Evolutionary conservation across 257 asterid genomes (phyloP).

Genomic region (Solanum sitiens): DNA sequence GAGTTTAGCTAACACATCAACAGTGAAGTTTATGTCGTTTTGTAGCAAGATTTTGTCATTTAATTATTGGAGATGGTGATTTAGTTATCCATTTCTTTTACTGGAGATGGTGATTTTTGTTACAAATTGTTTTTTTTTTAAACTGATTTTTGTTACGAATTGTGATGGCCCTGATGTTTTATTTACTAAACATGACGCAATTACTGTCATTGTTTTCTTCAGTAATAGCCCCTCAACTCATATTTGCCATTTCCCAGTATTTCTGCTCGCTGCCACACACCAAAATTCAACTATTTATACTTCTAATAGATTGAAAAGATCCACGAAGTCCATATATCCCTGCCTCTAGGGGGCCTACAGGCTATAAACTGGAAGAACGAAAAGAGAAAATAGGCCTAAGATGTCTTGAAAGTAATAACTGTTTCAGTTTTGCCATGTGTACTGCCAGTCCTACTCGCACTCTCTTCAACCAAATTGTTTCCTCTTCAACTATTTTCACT

Average conservation of each 20-base stretch:
- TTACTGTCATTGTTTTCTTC: neutral
- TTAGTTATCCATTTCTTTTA: neutral
- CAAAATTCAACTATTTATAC: neutral
- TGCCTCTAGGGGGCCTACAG: neutral
- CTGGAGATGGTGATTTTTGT: neutral
- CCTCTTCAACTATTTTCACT: neutral
- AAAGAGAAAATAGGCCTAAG: neutral
- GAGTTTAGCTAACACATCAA: neutral
- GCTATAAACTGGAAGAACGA: neutral
- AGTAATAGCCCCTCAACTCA: neutral
- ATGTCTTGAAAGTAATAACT: neutral
- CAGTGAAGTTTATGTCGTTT: neutral
- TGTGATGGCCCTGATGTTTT: neutral
- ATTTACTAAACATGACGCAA: neutral
- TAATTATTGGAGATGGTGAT: neutral
- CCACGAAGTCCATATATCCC: neutral
- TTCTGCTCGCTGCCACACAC: neutral
- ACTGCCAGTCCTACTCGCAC: neutral
- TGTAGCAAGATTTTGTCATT: neutral
- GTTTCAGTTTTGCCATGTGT: neutral
- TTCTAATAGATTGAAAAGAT: neutral
- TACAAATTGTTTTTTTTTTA: neutral
- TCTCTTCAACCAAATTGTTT: neutral
- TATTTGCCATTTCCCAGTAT: neutral
- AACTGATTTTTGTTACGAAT: neutral